Evolutionary conservation across 164 flowering plant species (phyloP), one percentile per base, ranked within the genome.

Genomic region (Paratinospora sagittata): DNA sequence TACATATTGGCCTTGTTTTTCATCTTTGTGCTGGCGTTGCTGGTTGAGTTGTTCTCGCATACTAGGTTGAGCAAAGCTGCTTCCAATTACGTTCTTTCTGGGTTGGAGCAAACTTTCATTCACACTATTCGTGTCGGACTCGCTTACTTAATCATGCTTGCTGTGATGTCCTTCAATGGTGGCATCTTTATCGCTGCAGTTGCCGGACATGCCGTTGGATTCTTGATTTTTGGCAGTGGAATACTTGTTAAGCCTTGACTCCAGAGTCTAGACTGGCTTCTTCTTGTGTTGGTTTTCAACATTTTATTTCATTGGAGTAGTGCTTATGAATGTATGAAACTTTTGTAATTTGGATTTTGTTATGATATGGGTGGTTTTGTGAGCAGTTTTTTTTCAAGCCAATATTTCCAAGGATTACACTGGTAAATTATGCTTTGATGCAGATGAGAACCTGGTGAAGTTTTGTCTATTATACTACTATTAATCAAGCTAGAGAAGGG

Each of bases 91-190:
- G n/a, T n/a, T n/a, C n/a, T n/a, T n/a, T n/a, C n/a, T n/a, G n/a
- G n/a, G n/a, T n/a, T n/a, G n/a, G n/a, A n/a, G n/a, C n/a, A n/a
- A n/a, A n/a, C n/a, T n/a, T n/a, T n/a, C n/a, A n/a, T n/a, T n/a
- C n/a, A n/a, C n/a, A n/a, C n/a, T n/a, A n/a, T n/a, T n/a, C n/a
- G n/a, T n/a, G n/a, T n/a, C n/a, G n/a, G n/a, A n/a, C n/a, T n/a
- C n/a, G n/a, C n/a, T n/a, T n/a, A n/a, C n/a, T n/a, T n/a, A n/a
- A n/a, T n/a, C n/a, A n/a, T n/a, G n/a, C n/a, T n/a, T n/a, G n/a
- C n/a, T n/a, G n/a, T n/a, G n/a, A n/a, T 80, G 78, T 77, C 86
- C 69, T 81, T 77, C 74, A 82, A 81, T 45, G 70, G 39, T 4
- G 77, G 77, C 10, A 26, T 79, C 6, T 63, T 79, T 41, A 8